These are phyloP conservation scores for Begonia loranthoides DNA, from an alignment of 306 rosid genomes.

Conservation along the genomic window DNA sequence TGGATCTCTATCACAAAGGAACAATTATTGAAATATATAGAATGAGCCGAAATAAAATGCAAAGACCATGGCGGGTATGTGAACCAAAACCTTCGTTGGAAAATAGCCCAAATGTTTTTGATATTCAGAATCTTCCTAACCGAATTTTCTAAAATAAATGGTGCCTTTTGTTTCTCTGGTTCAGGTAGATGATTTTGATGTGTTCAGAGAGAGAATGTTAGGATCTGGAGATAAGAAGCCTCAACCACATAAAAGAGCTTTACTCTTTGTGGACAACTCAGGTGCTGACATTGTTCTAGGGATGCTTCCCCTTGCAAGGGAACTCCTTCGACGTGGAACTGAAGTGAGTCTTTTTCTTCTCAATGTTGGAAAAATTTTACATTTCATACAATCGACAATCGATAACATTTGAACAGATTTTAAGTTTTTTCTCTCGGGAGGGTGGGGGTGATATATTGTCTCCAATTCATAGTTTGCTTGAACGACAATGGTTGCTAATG, in stretches of 20 bases:
- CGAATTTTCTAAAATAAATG: neutral
- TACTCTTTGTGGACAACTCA: constrained; percentile 88
- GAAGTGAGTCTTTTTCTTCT: constrained; percentile 34
- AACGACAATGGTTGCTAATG: too few relatives aligned
- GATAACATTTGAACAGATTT: too few relatives aligned
- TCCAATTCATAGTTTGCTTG: too few relatives aligned
- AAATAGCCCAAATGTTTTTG: constrained; percentile 1
- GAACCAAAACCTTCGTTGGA: constrained; percentile 7
- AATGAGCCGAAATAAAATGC: constrained; percentile 98
- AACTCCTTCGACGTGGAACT: constrained; percentile 88
- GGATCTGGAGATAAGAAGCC: constrained; percentile 44
- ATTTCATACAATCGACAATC: too few relatives aligned
- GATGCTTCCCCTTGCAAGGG: constrained; percentile 98
- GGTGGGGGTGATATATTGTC: too few relatives aligned
- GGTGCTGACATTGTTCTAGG: constrained; percentile 97
- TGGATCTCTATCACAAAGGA: constrained; percentile 95
- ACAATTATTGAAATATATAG: constrained; percentile 95
- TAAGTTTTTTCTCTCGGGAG: too few relatives aligned
- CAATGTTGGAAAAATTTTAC: neutral
- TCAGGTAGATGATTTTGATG: constrained; percentile 89
- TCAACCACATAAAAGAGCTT: constrained; percentile 66
- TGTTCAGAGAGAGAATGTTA: constrained; percentile 69
- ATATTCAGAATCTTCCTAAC: constrained; percentile 1
- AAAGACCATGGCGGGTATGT: constrained; percentile 87
- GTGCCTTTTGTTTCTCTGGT: constrained; percentile 5